These are phyloP conservation scores for Wallacemonas sp. DNA, from an alignment of 208 protist genomes.

Conservation along the genomic window DNA sequence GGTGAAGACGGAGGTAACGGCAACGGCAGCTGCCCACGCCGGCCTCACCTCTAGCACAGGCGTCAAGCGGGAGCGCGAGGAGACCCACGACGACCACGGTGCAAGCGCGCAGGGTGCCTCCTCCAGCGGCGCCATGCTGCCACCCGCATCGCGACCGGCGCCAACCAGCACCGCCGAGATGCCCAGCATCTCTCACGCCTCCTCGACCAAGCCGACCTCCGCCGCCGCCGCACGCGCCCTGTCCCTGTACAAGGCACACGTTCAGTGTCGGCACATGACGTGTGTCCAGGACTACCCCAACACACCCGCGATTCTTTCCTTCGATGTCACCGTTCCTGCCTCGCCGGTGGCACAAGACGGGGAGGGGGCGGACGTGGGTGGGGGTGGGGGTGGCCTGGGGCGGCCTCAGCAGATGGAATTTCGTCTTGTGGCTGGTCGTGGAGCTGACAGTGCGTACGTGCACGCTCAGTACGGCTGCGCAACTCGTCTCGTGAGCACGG, in stretches of 20 bases:
- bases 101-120: too few relatives aligned
- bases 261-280: slow-evolving; percentile 47
- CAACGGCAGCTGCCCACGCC: slow-evolving; percentile 3
- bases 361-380: slow-evolving; percentile 20
- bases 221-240: slow-evolving; percentile 21
- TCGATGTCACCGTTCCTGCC: slow-evolving; percentile 28
- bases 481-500: slow-evolving; percentile 46
- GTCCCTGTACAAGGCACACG: slow-evolving; percentile 62
- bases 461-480: slow-evolving; percentile 81
- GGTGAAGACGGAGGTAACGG: slow-evolving; percentile 14
- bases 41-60: too few relatives aligned
- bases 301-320: slow-evolving; percentile 59
- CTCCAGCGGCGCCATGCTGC: too few relatives aligned
- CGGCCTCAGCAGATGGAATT: slow-evolving; percentile 64
- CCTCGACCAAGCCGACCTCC: too few relatives aligned
- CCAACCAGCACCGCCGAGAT: background rate
- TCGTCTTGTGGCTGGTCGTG: slow-evolving; percentile 58
- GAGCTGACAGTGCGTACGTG: slow-evolving; percentile 55
- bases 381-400: background rate
- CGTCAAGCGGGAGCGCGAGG: slow-evolving; percentile 24
- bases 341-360: background rate
- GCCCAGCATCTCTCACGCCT: background rate
- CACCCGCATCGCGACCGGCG: background rate
- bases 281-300: slow-evolving; percentile 66
- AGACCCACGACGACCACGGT: too few relatives aligned